Base-by-base conservation (phyloP, 2,329 filamentous ascomycete genomes). In the Epichloe uncinata region DNA sequence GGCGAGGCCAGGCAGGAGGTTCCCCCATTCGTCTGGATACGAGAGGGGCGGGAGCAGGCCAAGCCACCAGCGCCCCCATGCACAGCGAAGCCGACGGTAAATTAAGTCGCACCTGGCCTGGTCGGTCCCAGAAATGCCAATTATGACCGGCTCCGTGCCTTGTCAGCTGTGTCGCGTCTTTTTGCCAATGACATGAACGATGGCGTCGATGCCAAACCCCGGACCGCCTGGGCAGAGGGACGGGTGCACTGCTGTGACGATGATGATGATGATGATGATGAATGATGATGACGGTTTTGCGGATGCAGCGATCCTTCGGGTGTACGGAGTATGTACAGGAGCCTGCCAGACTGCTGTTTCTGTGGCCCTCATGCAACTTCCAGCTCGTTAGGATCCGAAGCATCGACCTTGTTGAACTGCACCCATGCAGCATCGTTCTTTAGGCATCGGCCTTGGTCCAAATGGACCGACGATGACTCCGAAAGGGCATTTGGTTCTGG, bases 21-120 rank as follows among this genome's bases (percentile, higher is more conserved):
- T 52, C 40, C n/a, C 51, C 51, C 36, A 52, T 48, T 50, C 47
- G 51, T 18, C 40, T 22, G 30, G n/a, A 41, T 47, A 47, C 47
- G 47, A 49, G 22, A 15, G 15, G 51, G 26, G 35, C 18, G 47
- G 34, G 36, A 45, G 18, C 44, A 41, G 41, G 30, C 30, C 13
- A 50, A 34, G 51, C 47, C 47, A 42, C 41, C 43, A 20, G 47
- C 41, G 22, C 18, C 45, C n/a, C 44, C 44, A 47, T 47, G 47
- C 42, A 33, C 36, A n/a, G 33, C 9, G 13, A 50, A 40, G 51
- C 48, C 47, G 44, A 47, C 47, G 48, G 47, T 47, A 42, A 30
- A 35, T 35, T 36, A 13, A 38, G 43, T 38, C 42, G 40, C 38
- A 47, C 42, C 37, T 37, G 33, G 47, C 22, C 42, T n/a, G n/a